These are phyloP conservation scores for Eucalyptus viminalis DNA, from an alignment of 345 rosid species.

Conservation along the genomic window DNA sequence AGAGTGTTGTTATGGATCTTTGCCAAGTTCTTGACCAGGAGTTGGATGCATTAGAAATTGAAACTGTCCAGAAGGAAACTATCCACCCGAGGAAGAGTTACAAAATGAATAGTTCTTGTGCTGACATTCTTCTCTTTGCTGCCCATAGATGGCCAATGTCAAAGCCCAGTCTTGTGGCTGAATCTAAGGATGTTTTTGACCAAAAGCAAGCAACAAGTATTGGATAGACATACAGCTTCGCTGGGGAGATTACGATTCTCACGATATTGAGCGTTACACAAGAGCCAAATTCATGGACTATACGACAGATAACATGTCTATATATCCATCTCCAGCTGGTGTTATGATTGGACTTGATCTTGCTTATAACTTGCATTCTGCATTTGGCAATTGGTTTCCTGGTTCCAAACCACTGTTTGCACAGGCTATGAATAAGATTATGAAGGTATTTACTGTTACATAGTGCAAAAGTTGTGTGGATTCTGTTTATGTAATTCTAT, in stretches of 20 bases:
- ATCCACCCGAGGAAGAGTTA: conserved; percentile 99
- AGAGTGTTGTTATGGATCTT: conserved; percentile 99
- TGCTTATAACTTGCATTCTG: conserved; percentile 95
- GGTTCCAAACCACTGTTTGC: conserved; percentile 96
- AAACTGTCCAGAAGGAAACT: conserved; percentile 96
- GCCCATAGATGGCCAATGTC: conserved; percentile 99
- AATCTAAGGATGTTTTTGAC: conserved; percentile 96
- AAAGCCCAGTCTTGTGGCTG: conserved; percentile 98
- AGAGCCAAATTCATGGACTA: conserved; percentile 99
- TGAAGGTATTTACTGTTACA: conserved; percentile 51
- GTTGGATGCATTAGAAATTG: conserved; percentile 94
- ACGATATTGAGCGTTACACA: conserved; percentile 95
- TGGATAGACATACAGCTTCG: conserved; percentile 99
- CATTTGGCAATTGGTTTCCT: conserved; percentile 99
- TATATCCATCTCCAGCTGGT: conserved; percentile 98
- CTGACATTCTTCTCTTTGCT: conserved; percentile 91
- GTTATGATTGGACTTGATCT: conserved; percentile 98
- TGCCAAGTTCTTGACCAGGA: conserved; percentile 98
- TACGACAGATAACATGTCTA: conserved; percentile 98
- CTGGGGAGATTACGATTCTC: conserved; percentile 81
- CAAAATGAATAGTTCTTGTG: conserved; percentile 99
- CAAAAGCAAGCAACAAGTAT: conserved; percentile 95
- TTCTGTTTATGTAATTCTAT: not conserved
- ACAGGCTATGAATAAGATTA: conserved; percentile 98
- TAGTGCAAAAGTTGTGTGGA: not conserved